Percentiles rank a stretch among this genome's conserved stretches.
phyloP scores from a whole-genome alignment of 2,329 filamentous ascomycete genomes.

The Camptophora hylomeconis region DNA sequence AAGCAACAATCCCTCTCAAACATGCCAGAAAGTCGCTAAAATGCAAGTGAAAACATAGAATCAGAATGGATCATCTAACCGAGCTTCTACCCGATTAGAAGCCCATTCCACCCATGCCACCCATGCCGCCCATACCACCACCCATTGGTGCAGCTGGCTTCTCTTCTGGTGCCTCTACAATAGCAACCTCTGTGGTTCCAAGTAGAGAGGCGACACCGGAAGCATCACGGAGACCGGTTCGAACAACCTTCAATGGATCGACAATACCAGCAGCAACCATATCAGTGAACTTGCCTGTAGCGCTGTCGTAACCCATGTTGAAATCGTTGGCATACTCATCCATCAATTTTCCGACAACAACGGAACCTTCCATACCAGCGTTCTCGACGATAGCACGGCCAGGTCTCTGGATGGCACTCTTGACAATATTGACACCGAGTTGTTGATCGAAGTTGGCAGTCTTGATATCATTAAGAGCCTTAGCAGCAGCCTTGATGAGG shows the following conservation, averaged over 20 bases:
- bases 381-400: slow-evolving; percentile 96
- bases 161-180: slow-evolving; percentile 90
- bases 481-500: slow-evolving; percentile 89
- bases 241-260: slow-evolving; percentile 98
- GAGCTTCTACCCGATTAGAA: slow-evolving; percentile 34
- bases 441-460: slow-evolving; percentile 96
- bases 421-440: slow-evolving; percentile 93
- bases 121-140: slow-evolving; percentile 36
- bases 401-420: slow-evolving; percentile 93
- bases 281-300: slow-evolving; percentile 96
- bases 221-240: slow-evolving; percentile 87
- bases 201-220: slow-evolving; percentile 93
- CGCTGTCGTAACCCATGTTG: slow-evolving; percentile 95
- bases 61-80: neutral
- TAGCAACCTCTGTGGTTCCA: slow-evolving; percentile 94
- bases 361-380: slow-evolving; percentile 86
- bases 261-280: slow-evolving; percentile 97
- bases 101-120: slow-evolving; percentile 56
- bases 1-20: neutral
- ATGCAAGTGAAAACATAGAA: slow-evolving; percentile 3
- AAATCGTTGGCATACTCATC: slow-evolving; percentile 87
- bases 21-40: slow-evolving; percentile 6
- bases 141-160: slow-evolving; percentile 51
- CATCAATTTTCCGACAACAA: slow-evolving; percentile 94
- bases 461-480: slow-evolving; percentile 74